These are phyloP conservation scores for Miscanthus sacchariflorus DNA, from an alignment of 202 grass and related monocot genomes.

Conservation along the genomic window DNA sequence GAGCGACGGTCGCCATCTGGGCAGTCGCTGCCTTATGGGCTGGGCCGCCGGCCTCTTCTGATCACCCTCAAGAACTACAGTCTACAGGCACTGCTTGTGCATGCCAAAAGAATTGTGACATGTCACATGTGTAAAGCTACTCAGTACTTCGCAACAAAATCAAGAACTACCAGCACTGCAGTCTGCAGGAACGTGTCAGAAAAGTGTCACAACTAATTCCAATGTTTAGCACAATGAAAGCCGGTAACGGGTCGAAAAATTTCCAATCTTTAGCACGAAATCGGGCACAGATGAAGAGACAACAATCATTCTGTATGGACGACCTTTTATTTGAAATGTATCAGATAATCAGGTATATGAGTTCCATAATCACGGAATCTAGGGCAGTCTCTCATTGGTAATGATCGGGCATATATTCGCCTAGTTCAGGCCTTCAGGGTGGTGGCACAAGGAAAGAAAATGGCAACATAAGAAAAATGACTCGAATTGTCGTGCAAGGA, in stretches of 20 bases:
- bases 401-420: not conserved
- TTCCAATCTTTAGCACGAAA: no score
- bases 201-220: not conserved
- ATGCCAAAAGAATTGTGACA: not conserved
- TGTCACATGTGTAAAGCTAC: no score
- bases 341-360: not conserved
- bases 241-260: no score
- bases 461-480: not conserved
- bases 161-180: not conserved
- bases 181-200: not conserved
- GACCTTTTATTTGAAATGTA: no score
- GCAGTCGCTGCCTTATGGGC: no score
- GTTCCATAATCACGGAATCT: not conserved
- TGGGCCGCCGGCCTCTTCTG: no score
- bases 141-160: not conserved
- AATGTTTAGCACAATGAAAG: no score
- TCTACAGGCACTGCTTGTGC: not conserved
- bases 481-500: not conserved
- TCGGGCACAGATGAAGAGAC: no score
- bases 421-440: not conserved
- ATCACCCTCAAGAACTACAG: no score
- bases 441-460: slow-evolving; percentile 1
- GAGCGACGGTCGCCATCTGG: no score
- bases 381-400: not conserved
- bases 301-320: no score